phyloP scores from a whole-genome alignment of 2,329 filamentous ascomycete genomes.

The Ophiostoma novo-ulmi region DNA sequence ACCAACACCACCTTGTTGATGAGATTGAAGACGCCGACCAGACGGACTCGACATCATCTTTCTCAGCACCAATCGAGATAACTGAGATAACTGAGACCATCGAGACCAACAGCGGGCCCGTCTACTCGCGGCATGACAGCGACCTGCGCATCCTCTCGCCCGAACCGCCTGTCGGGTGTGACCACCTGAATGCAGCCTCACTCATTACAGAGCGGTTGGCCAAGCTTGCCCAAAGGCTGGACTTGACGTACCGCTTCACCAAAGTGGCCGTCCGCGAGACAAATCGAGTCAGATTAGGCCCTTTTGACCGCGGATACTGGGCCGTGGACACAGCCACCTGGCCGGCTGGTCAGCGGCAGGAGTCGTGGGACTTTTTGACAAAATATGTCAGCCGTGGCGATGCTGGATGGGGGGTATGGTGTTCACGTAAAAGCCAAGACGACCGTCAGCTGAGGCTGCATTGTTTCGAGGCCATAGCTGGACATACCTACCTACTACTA shows the following conservation, averaged over 20 bases:
- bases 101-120: background rate
- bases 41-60: background rate
- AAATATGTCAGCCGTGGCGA: conserved; percentile 55
- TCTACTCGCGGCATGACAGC: background rate
- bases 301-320: conserved; percentile 77
- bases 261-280: background rate
- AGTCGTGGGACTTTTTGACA: conserved; percentile 58
- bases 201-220: conserved; percentile 54
- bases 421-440: conserved; percentile 42
- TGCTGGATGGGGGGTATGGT: conserved; percentile 65
- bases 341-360: conserved; percentile 43
- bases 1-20: background rate
- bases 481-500: conserved; percentile 69
- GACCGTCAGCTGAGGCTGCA: conserved; percentile 56
- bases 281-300: conserved; percentile 43
- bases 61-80: background rate
- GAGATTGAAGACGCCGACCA: conserved; percentile 8
- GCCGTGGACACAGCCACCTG: conserved; percentile 54
- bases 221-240: conserved; percentile 49
- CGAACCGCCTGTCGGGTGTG: conserved; percentile 46
- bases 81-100: background rate
- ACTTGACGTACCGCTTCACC: conserved; percentile 53
- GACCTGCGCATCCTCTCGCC: conserved; percentile 50
- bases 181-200: conserved; percentile 41
- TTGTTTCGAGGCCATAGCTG: conserved; percentile 70